Evolutionary conservation across 805 yeast genomes (phyloP), one percentile per base, ranked within the genome.

Genomic region (Suhomyces sp.): DNA sequence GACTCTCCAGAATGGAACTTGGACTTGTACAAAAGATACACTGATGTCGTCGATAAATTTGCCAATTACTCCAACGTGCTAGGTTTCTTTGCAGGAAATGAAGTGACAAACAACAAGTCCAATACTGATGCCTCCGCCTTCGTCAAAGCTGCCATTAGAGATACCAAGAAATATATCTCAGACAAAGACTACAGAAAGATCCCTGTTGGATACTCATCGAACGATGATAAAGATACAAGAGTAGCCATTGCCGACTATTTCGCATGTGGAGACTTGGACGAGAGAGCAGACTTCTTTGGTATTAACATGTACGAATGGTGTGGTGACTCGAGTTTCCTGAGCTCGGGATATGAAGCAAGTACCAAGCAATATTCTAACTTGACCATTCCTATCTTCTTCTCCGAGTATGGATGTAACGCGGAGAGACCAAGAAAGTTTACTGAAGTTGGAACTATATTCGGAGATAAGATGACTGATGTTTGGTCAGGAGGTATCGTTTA

Each of bases 41-140:
- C 87, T 47, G 72, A 79, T 26, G 97, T 93, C 35, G 84, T 94
- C 53, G 97, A 94, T 70, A 74, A 80, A 60, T 82, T 94, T 76
- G 82, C 84, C 54, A 77, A 81, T 61, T 93, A 92, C 73, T 72
- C 86, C 47, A 93, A 93, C 72, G 82, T 90, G 17, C 78, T 93
- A 57, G 99, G 98, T 2, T 92, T 90, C 80, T 92, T 93, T 72
- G 98, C 98, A 27, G 99, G 98, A 56, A 94, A 94, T 72, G 99
- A 93, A 79, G 98, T 94, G 50, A 84, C 93, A 55, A 93, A 92
- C 71, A 90, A 89, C 65, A 73, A 72, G 44, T 74, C 90, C 47
- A 92, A 90, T 71, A 88, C 97, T 12, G 86, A 84, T 60, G 89
- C 97, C 31, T 91, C 97, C 27, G 90, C 97, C 1, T 93, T 85